Conservation (phyloP, 2,329 filamentous ascomycete species). For the Colletotrichum ledebouriae region DNA sequence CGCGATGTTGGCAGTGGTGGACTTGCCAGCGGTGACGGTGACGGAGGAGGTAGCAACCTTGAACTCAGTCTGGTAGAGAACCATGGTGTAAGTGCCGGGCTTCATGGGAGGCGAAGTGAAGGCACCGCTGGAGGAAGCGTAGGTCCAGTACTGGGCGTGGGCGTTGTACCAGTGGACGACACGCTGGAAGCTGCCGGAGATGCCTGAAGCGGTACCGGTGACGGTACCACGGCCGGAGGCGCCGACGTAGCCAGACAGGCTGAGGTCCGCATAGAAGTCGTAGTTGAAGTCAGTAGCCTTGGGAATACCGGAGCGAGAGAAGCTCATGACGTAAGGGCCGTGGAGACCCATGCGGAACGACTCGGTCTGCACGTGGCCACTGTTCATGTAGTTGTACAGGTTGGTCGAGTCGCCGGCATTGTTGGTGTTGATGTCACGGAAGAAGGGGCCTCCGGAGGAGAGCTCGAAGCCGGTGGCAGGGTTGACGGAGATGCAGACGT, state of each 20-base stretch:
- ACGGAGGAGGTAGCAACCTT: constrained; percentile 64
- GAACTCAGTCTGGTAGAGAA: constrained; percentile 72
- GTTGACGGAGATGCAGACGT: constrained; percentile 71
- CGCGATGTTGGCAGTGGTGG: constrained; percentile 64
- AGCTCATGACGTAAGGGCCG: constrained; percentile 74
- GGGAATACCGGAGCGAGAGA: constrained; percentile 70
- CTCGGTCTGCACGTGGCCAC: constrained; percentile 73
- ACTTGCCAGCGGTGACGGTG: constrained; percentile 63
- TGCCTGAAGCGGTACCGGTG: constrained; percentile 70
- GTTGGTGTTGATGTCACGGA: constrained; percentile 75
- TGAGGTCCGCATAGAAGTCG: constrained; percentile 71
- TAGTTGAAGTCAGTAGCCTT: constrained; percentile 62
- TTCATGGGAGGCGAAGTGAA: constrained; percentile 77
- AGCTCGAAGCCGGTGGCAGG: constrained; percentile 64
- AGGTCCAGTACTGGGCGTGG: constrained; percentile 75
- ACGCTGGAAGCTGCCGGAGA: constrained; percentile 63
- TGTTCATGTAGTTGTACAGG: constrained; percentile 79
- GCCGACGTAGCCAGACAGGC: constrained; percentile 70
- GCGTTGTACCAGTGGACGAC: constrained; percentile 77
- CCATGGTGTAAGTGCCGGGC: constrained; percentile 77
- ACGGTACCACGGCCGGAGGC: constrained; percentile 70
- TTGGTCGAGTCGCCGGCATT: constrained; percentile 69
- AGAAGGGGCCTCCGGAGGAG: constrained; percentile 76
- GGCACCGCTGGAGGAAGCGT: constrained; percentile 64
- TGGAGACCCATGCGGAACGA: constrained; percentile 72